Conservation (phyloP, 352 stramenopile genomes). For the Phytophthora macrochlamydospora region DNA sequence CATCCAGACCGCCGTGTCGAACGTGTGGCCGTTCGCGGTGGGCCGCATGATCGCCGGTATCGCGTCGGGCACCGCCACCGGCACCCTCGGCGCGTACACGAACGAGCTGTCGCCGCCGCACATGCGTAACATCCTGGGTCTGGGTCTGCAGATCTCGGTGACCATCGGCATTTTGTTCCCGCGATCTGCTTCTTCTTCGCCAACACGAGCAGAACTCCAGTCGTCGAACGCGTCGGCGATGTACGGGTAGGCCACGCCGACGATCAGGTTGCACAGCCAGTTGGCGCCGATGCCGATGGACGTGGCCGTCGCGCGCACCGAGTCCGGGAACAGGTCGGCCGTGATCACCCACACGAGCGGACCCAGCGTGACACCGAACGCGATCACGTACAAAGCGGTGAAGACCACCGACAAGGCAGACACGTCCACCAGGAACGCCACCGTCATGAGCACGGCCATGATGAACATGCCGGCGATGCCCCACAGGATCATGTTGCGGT, state of each 20-base stretch:
- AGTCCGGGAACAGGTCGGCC: no score
- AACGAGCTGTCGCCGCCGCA: constrained; percentile 19
- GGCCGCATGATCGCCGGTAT: constrained; percentile 15
- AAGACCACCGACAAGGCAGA: no score
- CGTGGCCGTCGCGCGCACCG: no score
- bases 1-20: constrained; percentile 27
- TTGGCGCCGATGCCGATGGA: no score
- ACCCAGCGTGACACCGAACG: no score
- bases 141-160: constrained; percentile 28
- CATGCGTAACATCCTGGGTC: constrained; percentile 32
- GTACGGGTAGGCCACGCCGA: constrained; percentile 39
- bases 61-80: constrained; percentile 15
- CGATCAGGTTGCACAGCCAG: constrained; percentile 42
- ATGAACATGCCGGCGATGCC: no score
- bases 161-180: constrained; percentile 27
- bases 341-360: no score
- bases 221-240: constrained; percentile 17
- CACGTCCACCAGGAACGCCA: no score
- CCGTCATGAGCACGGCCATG: no score
- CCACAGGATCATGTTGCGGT: no score
- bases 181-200: constrained; percentile 22
- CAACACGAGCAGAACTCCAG: constrained; percentile 8
- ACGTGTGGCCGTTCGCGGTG: constrained; percentile 24
- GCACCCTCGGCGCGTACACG: constrained; percentile 18
- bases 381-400: no score